Evolutionary conservation across 2,329 filamentous ascomycete species (phyloP).

Genomic region (Drechslera avenae): DNA sequence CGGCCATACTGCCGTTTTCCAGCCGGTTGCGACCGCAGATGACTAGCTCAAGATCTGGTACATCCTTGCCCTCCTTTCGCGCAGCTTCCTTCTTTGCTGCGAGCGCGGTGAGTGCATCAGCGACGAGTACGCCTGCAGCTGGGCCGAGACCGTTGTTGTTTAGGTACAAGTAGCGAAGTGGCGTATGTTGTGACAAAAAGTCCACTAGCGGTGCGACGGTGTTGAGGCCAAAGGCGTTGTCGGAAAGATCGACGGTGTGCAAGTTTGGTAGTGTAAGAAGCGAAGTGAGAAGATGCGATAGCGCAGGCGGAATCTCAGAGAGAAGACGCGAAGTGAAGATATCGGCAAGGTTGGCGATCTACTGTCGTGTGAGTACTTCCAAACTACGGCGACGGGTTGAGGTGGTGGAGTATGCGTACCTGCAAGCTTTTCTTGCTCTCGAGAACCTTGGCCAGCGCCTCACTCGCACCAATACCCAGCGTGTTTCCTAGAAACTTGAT

Average conservation of each 20-base stretch:
- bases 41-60: constrained; percentile 90
- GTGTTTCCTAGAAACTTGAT: constrained; percentile 90
- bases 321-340: constrained; percentile 96
- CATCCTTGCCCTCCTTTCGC: constrained; percentile 70
- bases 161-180: constrained; percentile 90
- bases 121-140: constrained; percentile 85
- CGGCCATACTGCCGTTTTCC: constrained; percentile 94
- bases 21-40: constrained; percentile 95
- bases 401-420: constrained; percentile 54
- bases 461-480: constrained; percentile 84
- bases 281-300: constrained; percentile 82
- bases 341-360: constrained; percentile 87
- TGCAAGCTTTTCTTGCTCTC: constrained; percentile 82
- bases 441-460: constrained; percentile 81
- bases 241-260: constrained; percentile 91
- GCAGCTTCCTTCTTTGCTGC: constrained; percentile 83
- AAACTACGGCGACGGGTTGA: not conserved
- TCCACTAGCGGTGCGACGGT: constrained; percentile 90
- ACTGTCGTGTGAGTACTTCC: constrained; percentile 37
- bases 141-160: constrained; percentile 99
- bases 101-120: constrained; percentile 81
- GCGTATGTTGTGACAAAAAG: constrained; percentile 86
- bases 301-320: constrained; percentile 88
- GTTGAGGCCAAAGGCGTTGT: constrained; percentile 97
- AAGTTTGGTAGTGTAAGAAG: constrained; percentile 85